Evolutionary conservation across 306 rosid genomes (phyloP).

Genomic region (Inga leiocalycina): DNA sequence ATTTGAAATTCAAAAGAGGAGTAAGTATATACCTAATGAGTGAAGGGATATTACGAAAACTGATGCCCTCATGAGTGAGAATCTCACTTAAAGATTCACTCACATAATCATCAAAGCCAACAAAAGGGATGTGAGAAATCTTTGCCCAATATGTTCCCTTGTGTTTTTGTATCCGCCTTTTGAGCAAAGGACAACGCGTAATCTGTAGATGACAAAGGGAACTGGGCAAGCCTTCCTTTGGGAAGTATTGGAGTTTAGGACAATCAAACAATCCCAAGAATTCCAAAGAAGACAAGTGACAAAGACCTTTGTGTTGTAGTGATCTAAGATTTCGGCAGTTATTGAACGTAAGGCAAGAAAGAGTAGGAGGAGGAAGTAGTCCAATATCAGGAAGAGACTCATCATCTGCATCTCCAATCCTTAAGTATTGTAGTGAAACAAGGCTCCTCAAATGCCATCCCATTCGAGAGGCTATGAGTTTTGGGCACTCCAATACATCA

Average conservation of each 20-base stretch:
- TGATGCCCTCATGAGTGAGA: background rate
- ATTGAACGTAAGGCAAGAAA: background rate
- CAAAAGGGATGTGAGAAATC: background rate
- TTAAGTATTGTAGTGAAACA: background rate
- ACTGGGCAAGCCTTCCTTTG: constrained; percentile 1
- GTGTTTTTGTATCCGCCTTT: background rate
- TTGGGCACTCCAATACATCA: background rate
- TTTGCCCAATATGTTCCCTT: background rate
- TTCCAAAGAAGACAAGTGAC: background rate
- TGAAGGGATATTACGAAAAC: too few species aligned
- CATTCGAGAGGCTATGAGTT: background rate
- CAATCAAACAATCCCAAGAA: background rate
- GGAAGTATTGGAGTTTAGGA: background rate
- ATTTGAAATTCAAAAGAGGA: background rate
- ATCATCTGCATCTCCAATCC: background rate
- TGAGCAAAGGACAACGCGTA: background rate
- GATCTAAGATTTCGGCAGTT: background rate
- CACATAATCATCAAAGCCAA: background rate
- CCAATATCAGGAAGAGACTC: background rate
- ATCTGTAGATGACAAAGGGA: background rate
- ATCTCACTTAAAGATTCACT: background rate
- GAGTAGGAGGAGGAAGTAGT: constrained; percentile 2
- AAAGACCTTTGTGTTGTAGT: background rate
- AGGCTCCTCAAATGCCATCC: background rate
- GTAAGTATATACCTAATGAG: background rate